These are phyloP conservation scores for Cytospora piceicola DNA, from an alignment of 2,329 filamentous ascomycete species.

Conservation along the genomic window DNA sequence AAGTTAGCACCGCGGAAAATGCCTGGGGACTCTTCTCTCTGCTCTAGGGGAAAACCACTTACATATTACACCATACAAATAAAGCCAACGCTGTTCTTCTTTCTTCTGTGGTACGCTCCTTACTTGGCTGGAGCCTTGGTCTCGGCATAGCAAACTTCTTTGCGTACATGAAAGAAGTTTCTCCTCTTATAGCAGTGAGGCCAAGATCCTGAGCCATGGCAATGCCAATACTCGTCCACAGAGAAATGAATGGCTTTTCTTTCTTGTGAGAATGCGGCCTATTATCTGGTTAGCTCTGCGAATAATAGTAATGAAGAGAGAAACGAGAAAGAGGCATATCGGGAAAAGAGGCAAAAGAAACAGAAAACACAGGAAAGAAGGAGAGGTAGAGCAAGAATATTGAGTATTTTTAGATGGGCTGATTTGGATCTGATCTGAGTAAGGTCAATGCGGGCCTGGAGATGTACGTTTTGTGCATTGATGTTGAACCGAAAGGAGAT, in stretches of 20 bases:
- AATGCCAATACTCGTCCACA: constrained; percentile 48
- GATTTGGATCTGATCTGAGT: no score
- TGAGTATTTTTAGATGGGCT: neutral
- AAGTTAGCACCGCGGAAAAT: constrained; percentile 13
- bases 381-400: neutral
- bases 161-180: constrained; percentile 41
- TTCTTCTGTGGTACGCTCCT: constrained; percentile 52
- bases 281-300: constrained; percentile 19
- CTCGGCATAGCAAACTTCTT: constrained; percentile 33
- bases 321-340: neutral
- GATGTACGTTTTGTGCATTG: no score
- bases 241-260: constrained; percentile 50
- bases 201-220: constrained; percentile 52
- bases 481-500: neutral
- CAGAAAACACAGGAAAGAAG: neutral
- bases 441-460: no score
- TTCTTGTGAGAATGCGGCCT: constrained; percentile 46
- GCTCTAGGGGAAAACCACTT: constrained; percentile 20
- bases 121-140: constrained; percentile 30
- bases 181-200: constrained; percentile 45
- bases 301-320: neutral
- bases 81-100: constrained; percentile 52
- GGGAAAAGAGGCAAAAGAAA: no score
- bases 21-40: no score
- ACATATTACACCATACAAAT: constrained; percentile 49